Percentiles rank a stretch among this genome's conserved stretches.
These are phyloP conservation scores for Podila horticola DNA, from an alignment of 192 early-diverging fungal genomes.

Conservation along the genomic window DNA sequence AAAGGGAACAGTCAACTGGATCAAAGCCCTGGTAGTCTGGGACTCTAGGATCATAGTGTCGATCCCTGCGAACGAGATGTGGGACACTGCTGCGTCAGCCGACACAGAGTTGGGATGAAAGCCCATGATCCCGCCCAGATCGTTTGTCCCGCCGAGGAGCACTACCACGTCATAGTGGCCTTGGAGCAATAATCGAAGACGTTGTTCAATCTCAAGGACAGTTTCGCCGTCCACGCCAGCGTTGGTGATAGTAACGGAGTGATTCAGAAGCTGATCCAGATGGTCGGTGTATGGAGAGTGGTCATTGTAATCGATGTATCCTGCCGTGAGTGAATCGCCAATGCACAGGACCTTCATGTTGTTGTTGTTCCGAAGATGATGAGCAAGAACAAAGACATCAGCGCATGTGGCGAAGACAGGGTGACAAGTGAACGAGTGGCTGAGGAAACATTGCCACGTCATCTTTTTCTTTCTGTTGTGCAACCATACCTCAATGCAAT, in stretches of 20 bases:
- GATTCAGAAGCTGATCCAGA: background rate
- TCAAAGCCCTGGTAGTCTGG: background rate
- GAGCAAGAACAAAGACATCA: background rate
- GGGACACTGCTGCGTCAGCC: background rate
- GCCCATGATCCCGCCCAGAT: constrained; percentile 1
- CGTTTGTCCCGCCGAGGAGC: constrained; percentile 22
- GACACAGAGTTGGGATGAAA: background rate
- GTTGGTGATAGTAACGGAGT: constrained; percentile 10
- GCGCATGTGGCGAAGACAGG: background rate
- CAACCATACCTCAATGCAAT: too few species aligned
- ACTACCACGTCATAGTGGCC: constrained; percentile 2
- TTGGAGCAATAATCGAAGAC: background rate
- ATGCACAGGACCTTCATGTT: constrained; percentile 15
- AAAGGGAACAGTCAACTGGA: constrained; percentile 20
- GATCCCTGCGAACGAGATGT: constrained; percentile 10
- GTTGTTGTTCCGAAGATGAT: background rate
- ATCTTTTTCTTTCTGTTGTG: too few species aligned
- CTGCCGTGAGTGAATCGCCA: constrained; percentile 23
- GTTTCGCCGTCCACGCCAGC: constrained; percentile 28
- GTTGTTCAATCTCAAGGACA: background rate
- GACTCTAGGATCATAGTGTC: background rate
- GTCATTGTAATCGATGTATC: background rate
- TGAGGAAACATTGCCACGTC: background rate
- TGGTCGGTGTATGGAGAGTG: constrained; percentile 9
- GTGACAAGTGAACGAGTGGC: background rate